Percentiles rank a stretch among this genome's conserved stretches.
Evolutionary conservation across 1,139 yeast genomes (phyloP).

Genomic region (Debaryomyces singareniensis): DNA sequence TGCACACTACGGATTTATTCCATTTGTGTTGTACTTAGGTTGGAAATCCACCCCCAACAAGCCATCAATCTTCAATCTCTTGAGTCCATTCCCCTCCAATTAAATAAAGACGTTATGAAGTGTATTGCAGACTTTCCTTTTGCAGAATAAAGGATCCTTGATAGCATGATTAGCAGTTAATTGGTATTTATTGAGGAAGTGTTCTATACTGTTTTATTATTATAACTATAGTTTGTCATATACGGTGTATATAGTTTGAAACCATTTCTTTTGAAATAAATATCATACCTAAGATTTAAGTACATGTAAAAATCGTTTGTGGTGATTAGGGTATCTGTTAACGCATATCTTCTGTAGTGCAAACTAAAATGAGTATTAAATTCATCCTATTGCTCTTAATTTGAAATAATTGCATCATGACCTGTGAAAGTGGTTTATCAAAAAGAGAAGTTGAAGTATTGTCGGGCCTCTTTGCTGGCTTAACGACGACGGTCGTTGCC

Average conservation of each 20-base stretch:
- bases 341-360: no score
- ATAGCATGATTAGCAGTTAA: no score
- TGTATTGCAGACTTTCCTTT: no score
- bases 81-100: constrained; percentile 73
- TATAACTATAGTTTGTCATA: not conserved
- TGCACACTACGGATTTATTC: constrained; percentile 96
- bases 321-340: no score
- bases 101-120: constrained; percentile 28
- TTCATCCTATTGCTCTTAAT: no score
- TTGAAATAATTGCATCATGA: no score
- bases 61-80: constrained; percentile 73
- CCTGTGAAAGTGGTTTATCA: constrained; percentile 4
- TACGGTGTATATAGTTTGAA: not conserved
- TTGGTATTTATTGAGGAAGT: not conserved
- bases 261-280: no score
- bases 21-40: constrained; percentile 87
- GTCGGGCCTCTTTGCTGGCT: constrained; percentile 82
- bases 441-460: constrained; percentile 40
- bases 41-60: constrained; percentile 83
- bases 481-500: constrained; percentile 67
- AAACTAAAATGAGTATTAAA: no score
- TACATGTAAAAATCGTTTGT: no score
- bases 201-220: not conserved
- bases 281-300: no score
- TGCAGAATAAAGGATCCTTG: no score